Evolutionary conservation across 2,329 filamentous ascomycete genomes (phyloP).

Genomic region (Tympanopsis confertula): DNA sequence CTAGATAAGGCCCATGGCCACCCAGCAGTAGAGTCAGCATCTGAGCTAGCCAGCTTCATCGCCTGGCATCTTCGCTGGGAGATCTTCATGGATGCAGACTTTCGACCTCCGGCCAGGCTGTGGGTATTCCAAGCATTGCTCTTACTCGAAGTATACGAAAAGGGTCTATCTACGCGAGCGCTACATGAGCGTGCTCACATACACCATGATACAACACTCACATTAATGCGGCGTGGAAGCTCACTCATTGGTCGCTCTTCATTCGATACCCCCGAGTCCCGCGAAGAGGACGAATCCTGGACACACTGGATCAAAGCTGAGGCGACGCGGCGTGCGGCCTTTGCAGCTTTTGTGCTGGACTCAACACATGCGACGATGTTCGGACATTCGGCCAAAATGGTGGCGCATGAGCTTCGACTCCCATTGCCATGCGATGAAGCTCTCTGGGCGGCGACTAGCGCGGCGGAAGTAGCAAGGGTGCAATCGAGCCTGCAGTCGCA

Average conservation of each 20-base stretch:
- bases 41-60: slow-evolving; percentile 76
- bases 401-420: slow-evolving; percentile 85
- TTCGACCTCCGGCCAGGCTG: slow-evolving; percentile 80
- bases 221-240: slow-evolving; percentile 84
- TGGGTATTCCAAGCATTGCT: slow-evolving; percentile 92
- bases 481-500: slow-evolving; percentile 71
- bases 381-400: slow-evolving; percentile 92
- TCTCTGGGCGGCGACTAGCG: slow-evolving; percentile 82
- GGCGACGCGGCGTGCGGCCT: slow-evolving; percentile 77
- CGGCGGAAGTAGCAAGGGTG: slow-evolving; percentile 72
- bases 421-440: slow-evolving; percentile 86
- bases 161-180: slow-evolving; percentile 88
- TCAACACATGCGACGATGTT: slow-evolving; percentile 97
- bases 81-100: slow-evolving; percentile 83
- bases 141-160: slow-evolving; percentile 86
- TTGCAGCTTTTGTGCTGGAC: slow-evolving; percentile 89
- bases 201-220: slow-evolving; percentile 90
- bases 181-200: slow-evolving; percentile 92
- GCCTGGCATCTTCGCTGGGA: slow-evolving; percentile 93
- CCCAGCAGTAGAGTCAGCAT: slow-evolving; percentile 63
- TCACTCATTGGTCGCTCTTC: slow-evolving; percentile 79
- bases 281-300: slow-evolving; percentile 81
- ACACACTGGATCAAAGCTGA: slow-evolving; percentile 92
- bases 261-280: slow-evolving; percentile 71
- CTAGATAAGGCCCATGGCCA: slow-evolving; percentile 72